Evolutionary conservation across 805 yeast genomes (phyloP).

Genomic region (Candida vartiovaarae): DNA sequence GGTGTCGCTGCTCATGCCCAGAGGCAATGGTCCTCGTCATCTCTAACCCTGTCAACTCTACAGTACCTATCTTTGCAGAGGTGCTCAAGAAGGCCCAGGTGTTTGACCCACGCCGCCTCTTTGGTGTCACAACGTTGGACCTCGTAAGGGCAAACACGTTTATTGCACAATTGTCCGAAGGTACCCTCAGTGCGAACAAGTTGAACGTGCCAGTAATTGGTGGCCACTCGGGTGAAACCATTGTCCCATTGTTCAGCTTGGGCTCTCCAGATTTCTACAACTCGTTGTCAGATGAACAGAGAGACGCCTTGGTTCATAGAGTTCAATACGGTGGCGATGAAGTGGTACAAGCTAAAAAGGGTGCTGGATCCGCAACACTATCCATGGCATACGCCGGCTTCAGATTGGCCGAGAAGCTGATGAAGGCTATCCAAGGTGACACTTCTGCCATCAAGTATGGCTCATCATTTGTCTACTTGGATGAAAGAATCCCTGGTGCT

Average conservation of each 20-base stretch:
- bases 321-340: constrained; percentile 88
- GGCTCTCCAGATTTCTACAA: constrained; percentile 40
- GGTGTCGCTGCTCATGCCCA: constrained; percentile 63
- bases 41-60: constrained; percentile 80
- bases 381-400: constrained; percentile 87
- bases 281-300: constrained; percentile 33
- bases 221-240: constrained; percentile 81
- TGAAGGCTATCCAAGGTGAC: constrained; percentile 45
- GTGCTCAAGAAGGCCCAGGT: constrained; percentile 65
- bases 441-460: constrained; percentile 26
- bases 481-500: constrained; percentile 26
- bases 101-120: constrained; percentile 68
- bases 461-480: constrained; percentile 47
- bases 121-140: constrained; percentile 81
- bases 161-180: constrained; percentile 16
- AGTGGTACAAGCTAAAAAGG: constrained; percentile 78
- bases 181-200: constrained; percentile 11
- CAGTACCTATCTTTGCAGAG: constrained; percentile 80
- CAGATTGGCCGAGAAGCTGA: constrained; percentile 60
- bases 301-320: constrained; percentile 62
- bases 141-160: constrained; percentile 69
- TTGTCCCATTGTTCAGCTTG: constrained; percentile 67
- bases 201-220: constrained; percentile 66
- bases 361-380: constrained; percentile 79
- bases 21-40: constrained; percentile 60